Percentiles rank a stretch among this genome's conserved stretches.
phyloP scores from a whole-genome alignment of 163 green algal genomes.

The Scenedesmus sp. region DNA sequence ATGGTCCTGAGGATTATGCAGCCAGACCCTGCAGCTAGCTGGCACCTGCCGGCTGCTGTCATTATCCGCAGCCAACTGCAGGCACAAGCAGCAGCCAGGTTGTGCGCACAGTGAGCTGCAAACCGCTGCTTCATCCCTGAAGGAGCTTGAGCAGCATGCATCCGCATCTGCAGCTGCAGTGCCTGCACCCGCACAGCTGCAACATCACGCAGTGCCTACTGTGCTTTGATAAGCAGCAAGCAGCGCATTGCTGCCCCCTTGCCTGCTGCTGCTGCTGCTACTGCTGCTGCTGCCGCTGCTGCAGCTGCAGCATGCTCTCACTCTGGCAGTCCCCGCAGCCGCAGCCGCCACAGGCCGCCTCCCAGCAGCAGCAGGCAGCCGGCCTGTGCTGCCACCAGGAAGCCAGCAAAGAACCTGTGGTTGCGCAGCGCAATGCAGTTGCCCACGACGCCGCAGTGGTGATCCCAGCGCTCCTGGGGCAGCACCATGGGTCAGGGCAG shows the following conservation, averaged over 20 bases:
- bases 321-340: constrained; percentile 41
- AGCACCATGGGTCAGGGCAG: background rate
- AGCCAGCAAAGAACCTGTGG: constrained; percentile 63
- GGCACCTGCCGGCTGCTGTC: too few relatives aligned
- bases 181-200: background rate
- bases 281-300: background rate
- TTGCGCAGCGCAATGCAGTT: constrained; percentile 64
- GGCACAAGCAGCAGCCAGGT: too few relatives aligned
- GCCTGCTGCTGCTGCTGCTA: background rate
- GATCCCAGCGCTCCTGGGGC: constrained; percentile 35
- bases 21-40: background rate
- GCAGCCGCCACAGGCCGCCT: constrained; percentile 57
- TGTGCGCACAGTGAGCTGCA: background rate
- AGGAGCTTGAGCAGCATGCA: background rate
- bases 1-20: too few relatives aligned
- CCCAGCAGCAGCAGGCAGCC: constrained; percentile 44
- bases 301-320: background rate
- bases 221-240: background rate
- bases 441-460: constrained; percentile 45
- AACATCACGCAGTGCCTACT: background rate
- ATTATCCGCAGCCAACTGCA: too few relatives aligned
- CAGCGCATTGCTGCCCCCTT: background rate
- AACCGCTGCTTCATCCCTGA: too few relatives aligned
- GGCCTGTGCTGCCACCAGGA: constrained; percentile 59
- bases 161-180: background rate